phyloP scores from a whole-genome alignment of 2,329 filamentous ascomycete genomes.

The Monilinia laxa region DNA sequence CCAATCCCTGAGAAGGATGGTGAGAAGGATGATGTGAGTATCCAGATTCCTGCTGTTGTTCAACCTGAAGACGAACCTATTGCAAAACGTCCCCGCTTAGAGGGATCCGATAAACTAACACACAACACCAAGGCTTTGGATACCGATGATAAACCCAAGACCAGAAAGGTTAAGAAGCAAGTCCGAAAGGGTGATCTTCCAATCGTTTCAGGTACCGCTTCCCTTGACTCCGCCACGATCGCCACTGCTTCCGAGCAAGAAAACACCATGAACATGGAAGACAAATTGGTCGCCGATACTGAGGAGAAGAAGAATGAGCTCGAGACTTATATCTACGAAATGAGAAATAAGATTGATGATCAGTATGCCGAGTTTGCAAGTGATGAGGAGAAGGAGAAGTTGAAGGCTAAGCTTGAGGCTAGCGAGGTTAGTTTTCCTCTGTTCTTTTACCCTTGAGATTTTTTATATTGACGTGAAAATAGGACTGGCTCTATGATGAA shows the following conservation, averaged over 20 bases:
- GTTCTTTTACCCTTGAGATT: not conserved
- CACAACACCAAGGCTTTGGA: slow-evolving; percentile 64
- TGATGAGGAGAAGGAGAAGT: slow-evolving; percentile 87
- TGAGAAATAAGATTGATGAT: slow-evolving; percentile 92
- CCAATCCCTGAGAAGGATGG: slow-evolving; percentile 68
- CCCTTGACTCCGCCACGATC: slow-evolving; percentile 70
- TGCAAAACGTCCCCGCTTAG: slow-evolving; percentile 33
- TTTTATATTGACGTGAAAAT: slow-evolving; percentile 30
- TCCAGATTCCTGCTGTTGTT: slow-evolving; percentile 23
- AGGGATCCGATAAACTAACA: slow-evolving; percentile 35
- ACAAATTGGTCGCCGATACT: slow-evolving; percentile 96
- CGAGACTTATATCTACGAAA: slow-evolving; percentile 94
- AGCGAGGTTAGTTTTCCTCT: slow-evolving; percentile 70
- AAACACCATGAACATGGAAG: slow-evolving; percentile 89
- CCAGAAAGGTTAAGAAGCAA: slow-evolving; percentile 98
- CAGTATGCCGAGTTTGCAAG: slow-evolving; percentile 84
- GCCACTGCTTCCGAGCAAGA: slow-evolving; percentile 75
- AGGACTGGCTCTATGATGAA: slow-evolving; percentile 99
- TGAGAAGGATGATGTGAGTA: slow-evolving; percentile 66
- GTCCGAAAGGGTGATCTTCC: slow-evolving; percentile 95
- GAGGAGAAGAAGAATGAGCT: slow-evolving; percentile 99
- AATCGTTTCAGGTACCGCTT: slow-evolving; percentile 77
- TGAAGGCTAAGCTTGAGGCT: slow-evolving; percentile 78
- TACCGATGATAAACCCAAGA: slow-evolving; percentile 76
- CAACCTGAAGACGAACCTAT: slow-evolving; percentile 32